Conservation (phyloP, 129 eudicot genomes). For the Helianthus tuberosus region DNA sequence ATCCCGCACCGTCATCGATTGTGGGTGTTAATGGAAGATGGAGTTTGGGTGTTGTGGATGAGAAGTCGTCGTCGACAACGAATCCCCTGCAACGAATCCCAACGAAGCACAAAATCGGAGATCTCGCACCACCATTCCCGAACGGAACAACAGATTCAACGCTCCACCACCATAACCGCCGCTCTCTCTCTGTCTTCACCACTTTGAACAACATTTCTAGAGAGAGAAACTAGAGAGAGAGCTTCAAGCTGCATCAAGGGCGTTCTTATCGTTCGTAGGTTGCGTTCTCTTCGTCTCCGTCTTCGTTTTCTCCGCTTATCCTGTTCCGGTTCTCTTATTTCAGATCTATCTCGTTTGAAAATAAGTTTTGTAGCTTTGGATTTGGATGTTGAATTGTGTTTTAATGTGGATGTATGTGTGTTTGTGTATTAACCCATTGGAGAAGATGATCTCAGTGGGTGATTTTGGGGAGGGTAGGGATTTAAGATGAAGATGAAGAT, state of each 20-base stretch:
- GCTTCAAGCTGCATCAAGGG: slow-evolving; percentile 44
- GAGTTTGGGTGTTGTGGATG: too few relatives aligned
- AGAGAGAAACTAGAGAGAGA: slow-evolving; percentile 32
- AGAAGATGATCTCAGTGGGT: too few relatives aligned
- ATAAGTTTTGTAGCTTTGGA: slow-evolving; percentile 9
- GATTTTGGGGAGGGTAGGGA: too few relatives aligned
- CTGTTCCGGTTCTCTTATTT: slow-evolving; percentile 23
- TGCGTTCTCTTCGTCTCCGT: slow-evolving; percentile 79
- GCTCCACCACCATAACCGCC: slow-evolving; percentile 26
- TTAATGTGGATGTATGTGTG: background rate
- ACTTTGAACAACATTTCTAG: slow-evolving; percentile 21
- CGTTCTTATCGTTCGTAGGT: slow-evolving; percentile 67
- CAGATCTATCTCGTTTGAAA: slow-evolving; percentile 50
- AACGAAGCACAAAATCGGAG: slow-evolving; percentile 23
- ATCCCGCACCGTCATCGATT: slow-evolving; percentile 64
- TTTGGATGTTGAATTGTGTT: slow-evolving; percentile 5
- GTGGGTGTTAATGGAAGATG: too few relatives aligned
- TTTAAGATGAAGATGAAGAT: too few relatives aligned
- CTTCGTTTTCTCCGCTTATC: slow-evolving; percentile 74
- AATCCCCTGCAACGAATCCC: too few relatives aligned
- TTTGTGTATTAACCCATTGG: too few relatives aligned
- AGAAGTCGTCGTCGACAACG: too few relatives aligned
- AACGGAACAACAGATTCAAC: background rate
- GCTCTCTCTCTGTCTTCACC: slow-evolving; percentile 31
- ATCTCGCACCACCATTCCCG: slow-evolving; percentile 22